These are phyloP conservation scores for Monosporascus sp. DNA, from an alignment of 2,329 filamentous ascomycete species.

Conservation along the genomic window DNA sequence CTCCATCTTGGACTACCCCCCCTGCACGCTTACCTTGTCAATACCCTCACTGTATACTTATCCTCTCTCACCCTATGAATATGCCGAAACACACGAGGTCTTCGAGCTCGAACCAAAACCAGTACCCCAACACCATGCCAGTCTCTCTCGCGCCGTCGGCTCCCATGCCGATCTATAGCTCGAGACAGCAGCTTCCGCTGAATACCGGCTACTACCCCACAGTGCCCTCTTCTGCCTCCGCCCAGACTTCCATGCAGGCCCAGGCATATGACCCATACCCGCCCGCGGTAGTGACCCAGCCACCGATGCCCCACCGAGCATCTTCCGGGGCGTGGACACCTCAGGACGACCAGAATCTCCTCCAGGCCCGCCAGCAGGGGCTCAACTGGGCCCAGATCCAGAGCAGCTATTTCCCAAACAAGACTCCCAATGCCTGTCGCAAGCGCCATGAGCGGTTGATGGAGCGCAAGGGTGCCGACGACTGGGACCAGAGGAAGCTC, in stretches of 20 bases:
- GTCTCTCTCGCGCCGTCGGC: conserved; percentile 35
- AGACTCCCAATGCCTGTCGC: conserved; percentile 78
- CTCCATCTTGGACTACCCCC: conserved; percentile 10
- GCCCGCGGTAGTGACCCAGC: conserved; percentile 28
- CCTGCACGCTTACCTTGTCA: conserved; percentile 12
- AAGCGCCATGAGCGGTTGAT: conserved; percentile 84
- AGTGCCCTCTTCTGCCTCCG: conserved; percentile 28
- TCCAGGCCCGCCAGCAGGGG: conserved; percentile 66
- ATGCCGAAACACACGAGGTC: conserved; percentile 44
- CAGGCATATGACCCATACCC: conserved; percentile 38
- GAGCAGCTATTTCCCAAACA: conserved; percentile 68
- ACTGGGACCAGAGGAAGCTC: conserved; percentile 74
- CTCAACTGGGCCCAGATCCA: conserved; percentile 84
- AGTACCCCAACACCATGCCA: conserved; percentile 31
- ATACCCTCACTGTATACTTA: conserved; percentile 10
- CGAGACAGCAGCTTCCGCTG: conserved; percentile 35
- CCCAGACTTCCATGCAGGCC: conserved; percentile 29
- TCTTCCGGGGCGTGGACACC: conserved; percentile 67
- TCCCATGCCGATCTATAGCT: conserved; percentile 36
- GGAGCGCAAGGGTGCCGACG: conserved; percentile 68
- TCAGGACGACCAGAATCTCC: conserved; percentile 68
- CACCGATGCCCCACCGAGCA: conserved; percentile 43
- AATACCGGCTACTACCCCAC: conserved; percentile 34
- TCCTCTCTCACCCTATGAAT: conserved; percentile 17
- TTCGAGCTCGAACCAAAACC: conserved; percentile 32